Percentiles rank a stretch among this genome's conserved stretches.
phyloP scores from a whole-genome alignment of 169 alveolate species.

The Perkinsus marinus region DNA sequence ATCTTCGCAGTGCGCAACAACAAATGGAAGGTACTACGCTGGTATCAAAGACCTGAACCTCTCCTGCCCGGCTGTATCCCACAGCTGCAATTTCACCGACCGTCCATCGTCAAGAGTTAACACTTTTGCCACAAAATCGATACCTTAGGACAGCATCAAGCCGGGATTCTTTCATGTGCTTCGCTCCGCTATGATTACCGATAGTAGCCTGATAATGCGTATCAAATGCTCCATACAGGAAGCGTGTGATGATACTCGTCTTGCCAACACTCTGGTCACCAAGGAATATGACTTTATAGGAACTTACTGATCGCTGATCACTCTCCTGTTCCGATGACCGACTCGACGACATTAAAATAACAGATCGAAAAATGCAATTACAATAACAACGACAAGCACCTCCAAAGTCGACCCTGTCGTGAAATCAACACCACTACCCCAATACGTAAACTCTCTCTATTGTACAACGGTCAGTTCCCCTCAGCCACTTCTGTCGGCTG shows the following conservation, averaged over 20 bases:
- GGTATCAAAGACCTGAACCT: slow-evolving; percentile 44
- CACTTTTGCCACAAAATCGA: slow-evolving; percentile 61
- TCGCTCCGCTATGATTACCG: slow-evolving; percentile 9
- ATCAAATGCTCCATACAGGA: slow-evolving; percentile 80
- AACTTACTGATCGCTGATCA: background rate
- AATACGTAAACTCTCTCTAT: background rate
- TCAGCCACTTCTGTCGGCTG: too few species aligned
- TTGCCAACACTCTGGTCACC: slow-evolving; percentile 83
- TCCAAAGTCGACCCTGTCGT: background rate
- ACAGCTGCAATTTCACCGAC: slow-evolving; percentile 44
- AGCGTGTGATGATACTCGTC: slow-evolving; percentile 82
- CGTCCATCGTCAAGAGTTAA: slow-evolving; percentile 40
- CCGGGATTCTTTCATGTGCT: too few species aligned
- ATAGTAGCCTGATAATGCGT: slow-evolving; percentile 70
- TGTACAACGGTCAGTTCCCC: too few species aligned
- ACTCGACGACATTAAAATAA: background rate
- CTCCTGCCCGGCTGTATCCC: slow-evolving; percentile 74
- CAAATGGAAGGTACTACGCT: too few species aligned
- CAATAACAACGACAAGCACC: background rate
- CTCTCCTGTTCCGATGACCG: background rate
- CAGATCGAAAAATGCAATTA: background rate
- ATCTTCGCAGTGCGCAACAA: slow-evolving; percentile 46
- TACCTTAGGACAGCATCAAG: too few species aligned
- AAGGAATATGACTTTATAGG: slow-evolving; percentile 26
- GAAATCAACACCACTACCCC: background rate